A percentile compares a stretch with the other conserved stretches of the same genome.
Conservation (phyloP, 208 protist species). For the Balamuthia mandrillaris region DNA sequence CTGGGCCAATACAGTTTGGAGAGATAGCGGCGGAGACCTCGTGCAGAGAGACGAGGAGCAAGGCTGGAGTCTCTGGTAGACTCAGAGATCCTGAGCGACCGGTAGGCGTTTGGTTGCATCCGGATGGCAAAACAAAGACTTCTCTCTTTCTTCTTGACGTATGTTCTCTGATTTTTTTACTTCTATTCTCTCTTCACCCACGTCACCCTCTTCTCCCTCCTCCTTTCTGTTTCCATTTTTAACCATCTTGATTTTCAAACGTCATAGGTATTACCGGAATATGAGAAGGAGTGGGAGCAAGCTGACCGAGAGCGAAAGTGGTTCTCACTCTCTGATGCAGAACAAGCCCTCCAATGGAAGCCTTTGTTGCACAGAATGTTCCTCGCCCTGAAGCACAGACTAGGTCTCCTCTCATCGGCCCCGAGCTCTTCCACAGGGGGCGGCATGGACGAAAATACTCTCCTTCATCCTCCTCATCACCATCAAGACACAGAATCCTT, state of each 20-base stretch:
- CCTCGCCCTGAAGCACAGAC: neutral
- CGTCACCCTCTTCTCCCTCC: neutral
- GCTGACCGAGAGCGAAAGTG: conserved; percentile 4
- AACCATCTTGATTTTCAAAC: neutral
- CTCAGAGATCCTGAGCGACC: conserved; percentile 22
- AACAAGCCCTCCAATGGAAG: neutral
- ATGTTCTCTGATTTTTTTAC: neutral
- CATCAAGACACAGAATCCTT: too few species aligned
- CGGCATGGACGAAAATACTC: too few species aligned
- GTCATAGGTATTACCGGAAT: neutral
- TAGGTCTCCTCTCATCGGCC: conserved; percentile 8
- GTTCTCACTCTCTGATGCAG: conserved; percentile 4
- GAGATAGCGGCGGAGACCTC: conserved; percentile 25
- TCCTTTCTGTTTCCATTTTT: neutral
- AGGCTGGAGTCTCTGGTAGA: neutral
- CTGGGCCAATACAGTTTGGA: neutral
- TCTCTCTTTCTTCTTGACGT: conserved; percentile 23
- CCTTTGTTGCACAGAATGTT: neutral
- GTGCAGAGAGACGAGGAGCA: neutral
- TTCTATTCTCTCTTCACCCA: neutral
- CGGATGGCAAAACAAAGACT: conserved; percentile 12
- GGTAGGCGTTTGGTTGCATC: conserved; percentile 5
- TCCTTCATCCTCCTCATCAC: too few species aligned
- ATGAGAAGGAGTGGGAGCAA: conserved; percentile 9
- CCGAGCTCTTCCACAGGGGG: too few species aligned